Evolutionary conservation across 768 basidiomycete species (phyloP).

Genomic region (Amanita inopinata): DNA sequence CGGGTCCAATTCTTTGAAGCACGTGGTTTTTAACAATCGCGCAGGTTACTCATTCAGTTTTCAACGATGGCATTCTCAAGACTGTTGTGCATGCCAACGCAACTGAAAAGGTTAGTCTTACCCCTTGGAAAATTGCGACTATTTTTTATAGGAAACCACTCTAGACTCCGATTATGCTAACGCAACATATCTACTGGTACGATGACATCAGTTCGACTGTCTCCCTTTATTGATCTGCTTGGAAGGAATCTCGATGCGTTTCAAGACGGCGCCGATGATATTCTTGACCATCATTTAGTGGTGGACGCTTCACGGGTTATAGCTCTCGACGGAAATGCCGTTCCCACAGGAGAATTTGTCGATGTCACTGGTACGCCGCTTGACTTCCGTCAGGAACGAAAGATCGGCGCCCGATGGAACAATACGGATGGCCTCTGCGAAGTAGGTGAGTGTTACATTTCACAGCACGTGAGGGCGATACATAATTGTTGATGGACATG

Average conservation of each 20-base stretch:
- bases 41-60: slow-evolving; percentile 39
- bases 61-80: slow-evolving; percentile 31
- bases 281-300: slow-evolving; percentile 24
- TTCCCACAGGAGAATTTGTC: slow-evolving; percentile 29
- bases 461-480: background rate
- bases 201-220: background rate
- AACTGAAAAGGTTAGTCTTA: slow-evolving; percentile 25
- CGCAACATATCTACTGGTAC: slow-evolving; percentile 47
- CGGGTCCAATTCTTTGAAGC: background rate
- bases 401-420: slow-evolving; percentile 26
- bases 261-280: slow-evolving; percentile 27
- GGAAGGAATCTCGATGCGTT: slow-evolving; percentile 44
- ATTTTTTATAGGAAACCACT: background rate
- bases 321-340: slow-evolving; percentile 26
- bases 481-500: background rate
- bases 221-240: background rate
- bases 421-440: slow-evolving; percentile 21
- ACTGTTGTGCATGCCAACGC: slow-evolving; percentile 37
- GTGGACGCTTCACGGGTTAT: slow-evolving; percentile 25
- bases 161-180: slow-evolving; percentile 48
- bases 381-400: slow-evolving; percentile 29
- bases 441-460: slow-evolving; percentile 14
- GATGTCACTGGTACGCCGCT: slow-evolving; percentile 23
- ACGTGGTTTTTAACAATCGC: background rate
- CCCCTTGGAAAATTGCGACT: background rate